Evolutionary conservation across 2,329 filamentous ascomycete genomes (phyloP), one percentile per base, ranked within the genome.

Genomic region (Leptographium radiaticola): DNA sequence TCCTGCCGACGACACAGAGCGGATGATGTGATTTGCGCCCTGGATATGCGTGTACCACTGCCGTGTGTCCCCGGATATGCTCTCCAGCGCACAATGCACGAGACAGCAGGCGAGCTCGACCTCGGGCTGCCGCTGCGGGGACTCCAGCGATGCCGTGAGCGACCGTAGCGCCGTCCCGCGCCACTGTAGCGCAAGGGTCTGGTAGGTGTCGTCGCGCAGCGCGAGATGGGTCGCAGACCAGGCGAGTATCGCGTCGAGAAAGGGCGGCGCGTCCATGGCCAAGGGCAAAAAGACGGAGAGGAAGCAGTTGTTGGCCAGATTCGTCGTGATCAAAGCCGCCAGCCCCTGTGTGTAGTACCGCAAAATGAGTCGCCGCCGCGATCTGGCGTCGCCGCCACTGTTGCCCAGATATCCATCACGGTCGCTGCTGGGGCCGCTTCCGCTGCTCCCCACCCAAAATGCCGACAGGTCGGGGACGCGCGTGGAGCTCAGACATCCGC

Each of bases 21-120:
- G 42, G 18, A 53, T 53, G 38, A 53, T 40, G 12, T 47, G 43
- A 33, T 48, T 43, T 4, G 51, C 43, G 34, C 51, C 51, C 38
- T 53, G 16, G 42, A 53, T 16, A 33, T 53, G 51, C 2, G 51
- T 53, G 20, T 39, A 47, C 51, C 51, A 53, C 31, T 47, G 45
- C 15, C 31, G 30, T 16, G 45, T 47, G 30, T 47, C 45, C 30
- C 45, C 45, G 8, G 45, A 47, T 33, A 47, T 34, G n/a, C 45
- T 47, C 45, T 47, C 45, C 30, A 47, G 31, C 13, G 45, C 45
- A n/a, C 45, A 34, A 16, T 47, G 45, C 13, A 47, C 45, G 45
- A 47, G 45, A n/a, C 45, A 47, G 45, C 45, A 47, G 31, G 45
- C 45, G 13, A 47, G 45, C 45, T 34, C 45, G 45, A 47, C 31